These are phyloP conservation scores for Pichia eremophila DNA, from an alignment of 805 yeast genomes.

Conservation along the genomic window DNA sequence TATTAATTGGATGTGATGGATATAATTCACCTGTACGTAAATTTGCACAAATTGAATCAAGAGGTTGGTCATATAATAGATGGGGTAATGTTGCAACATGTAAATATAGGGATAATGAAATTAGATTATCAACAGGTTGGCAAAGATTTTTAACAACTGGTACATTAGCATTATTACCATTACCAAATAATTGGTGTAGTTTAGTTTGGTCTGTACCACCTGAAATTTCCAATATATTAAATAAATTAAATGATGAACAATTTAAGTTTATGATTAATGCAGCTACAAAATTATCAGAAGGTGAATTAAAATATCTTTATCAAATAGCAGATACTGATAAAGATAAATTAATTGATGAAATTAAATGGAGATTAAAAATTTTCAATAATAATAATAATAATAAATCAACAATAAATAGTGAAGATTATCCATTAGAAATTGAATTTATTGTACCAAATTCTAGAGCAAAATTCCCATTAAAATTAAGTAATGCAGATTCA, in stretches of 20 bases:
- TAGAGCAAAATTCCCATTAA: slow-evolving; percentile 83
- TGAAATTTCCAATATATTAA: slow-evolving; percentile 54
- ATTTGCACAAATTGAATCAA: slow-evolving; percentile 69
- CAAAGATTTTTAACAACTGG: slow-evolving; percentile 89
- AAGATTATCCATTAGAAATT: slow-evolving; percentile 58
- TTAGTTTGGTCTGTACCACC: slow-evolving; percentile 90
- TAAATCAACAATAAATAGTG: slow-evolving; percentile 36
- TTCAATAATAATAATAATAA: too few relatives aligned
- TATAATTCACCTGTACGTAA: slow-evolving; percentile 85
- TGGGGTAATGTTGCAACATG: slow-evolving; percentile 92
- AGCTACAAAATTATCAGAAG: slow-evolving; percentile 68
- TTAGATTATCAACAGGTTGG: slow-evolving; percentile 65
- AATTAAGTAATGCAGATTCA: slow-evolving; percentile 82
- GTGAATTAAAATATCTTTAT: slow-evolving; percentile 68
- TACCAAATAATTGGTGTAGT: slow-evolving; percentile 81
- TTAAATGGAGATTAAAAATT: slow-evolving; percentile 57
- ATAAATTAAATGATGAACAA: slow-evolving; percentile 47
- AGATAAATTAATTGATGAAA: slow-evolving; percentile 51
- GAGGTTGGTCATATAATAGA: slow-evolving; percentile 87
- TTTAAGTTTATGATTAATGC: slow-evolving; percentile 75
- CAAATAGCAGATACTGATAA: slow-evolving; percentile 30
- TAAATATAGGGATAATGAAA: slow-evolving; percentile 63
- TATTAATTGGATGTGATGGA: slow-evolving; percentile 94
- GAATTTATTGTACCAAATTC: slow-evolving; percentile 49
- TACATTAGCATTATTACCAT: slow-evolving; percentile 84